These are phyloP conservation scores for Candida railenensis DNA, from an alignment of 805 yeast genomes.

Conservation along the genomic window DNA sequence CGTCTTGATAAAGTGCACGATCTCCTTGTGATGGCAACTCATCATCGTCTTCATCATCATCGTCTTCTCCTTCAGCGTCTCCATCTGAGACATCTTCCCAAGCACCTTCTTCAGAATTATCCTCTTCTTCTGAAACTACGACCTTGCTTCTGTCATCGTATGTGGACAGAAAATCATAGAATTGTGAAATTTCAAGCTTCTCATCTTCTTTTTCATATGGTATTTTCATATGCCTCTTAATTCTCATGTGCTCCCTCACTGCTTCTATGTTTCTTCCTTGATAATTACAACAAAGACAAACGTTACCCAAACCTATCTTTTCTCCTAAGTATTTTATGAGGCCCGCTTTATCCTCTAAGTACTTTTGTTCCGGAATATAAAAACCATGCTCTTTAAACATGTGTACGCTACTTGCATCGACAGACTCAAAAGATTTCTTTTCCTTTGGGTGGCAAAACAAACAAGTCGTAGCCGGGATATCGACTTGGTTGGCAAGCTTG, in stretches of 20 bases:
- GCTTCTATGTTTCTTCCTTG: conserved; percentile 85
- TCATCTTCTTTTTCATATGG: conserved; percentile 87
- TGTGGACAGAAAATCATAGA: conserved; percentile 79
- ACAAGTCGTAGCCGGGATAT: conserved; percentile 50
- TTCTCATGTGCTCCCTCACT: conserved; percentile 82
- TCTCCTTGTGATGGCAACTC: conserved; percentile 27
- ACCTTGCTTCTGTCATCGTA: conserved; percentile 33
- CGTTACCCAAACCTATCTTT: conserved; percentile 77
- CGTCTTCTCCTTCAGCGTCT: conserved; percentile 21
- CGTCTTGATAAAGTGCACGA: conserved; percentile 32
- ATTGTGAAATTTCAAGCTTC: conserved; percentile 69
- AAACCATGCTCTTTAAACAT: conserved; percentile 82
- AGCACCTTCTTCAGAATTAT: conserved; percentile 25
- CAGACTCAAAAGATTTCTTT: conserved; percentile 28
- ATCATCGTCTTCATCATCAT: conserved; percentile 21
- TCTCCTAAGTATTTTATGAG: conserved; percentile 75
- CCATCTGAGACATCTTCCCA: conserved; percentile 42
- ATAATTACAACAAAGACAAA: conserved; percentile 78
- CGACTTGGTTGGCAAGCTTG: conserved; percentile 45
- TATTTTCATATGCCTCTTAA: conserved; percentile 83
- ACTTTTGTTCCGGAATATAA: conserved; percentile 80
- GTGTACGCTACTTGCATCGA: conserved; percentile 57
- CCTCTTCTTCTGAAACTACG: conserved; percentile 14
- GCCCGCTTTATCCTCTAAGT: conserved; percentile 67
- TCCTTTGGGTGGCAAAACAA: conserved; percentile 46